Percentiles rank a stretch among this genome's conserved stretches.
Conservation (phyloP, 331 rosid species). For the Acacia concinna region DNA sequence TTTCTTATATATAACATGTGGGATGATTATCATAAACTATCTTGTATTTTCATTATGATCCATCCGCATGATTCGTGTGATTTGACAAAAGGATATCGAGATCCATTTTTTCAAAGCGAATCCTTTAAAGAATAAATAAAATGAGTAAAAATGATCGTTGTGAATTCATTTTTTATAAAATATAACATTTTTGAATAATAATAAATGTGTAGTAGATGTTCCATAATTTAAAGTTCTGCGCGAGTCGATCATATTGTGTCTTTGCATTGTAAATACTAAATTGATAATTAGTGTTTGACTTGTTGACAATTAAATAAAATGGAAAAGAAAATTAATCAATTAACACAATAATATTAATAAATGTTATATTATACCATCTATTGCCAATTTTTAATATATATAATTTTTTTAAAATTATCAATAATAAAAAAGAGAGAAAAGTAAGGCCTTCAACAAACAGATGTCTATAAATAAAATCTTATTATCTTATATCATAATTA, state of each 20-base stretch:
- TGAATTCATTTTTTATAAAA: neutral
- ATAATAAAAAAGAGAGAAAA: neutral
- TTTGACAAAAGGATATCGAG: neutral
- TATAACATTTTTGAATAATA: neutral
- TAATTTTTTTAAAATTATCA: neutral
- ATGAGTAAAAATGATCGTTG: neutral
- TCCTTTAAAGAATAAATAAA: neutral
- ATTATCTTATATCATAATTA: too few species aligned
- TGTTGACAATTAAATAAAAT: neutral
- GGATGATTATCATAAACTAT: slow-evolving; percentile 1
- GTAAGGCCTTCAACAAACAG: neutral
- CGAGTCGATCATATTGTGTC: neutral
- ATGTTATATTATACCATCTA: too few species aligned
- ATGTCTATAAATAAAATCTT: neutral
- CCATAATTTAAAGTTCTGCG: neutral
- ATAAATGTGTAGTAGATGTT: neutral
- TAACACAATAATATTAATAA: neutral
- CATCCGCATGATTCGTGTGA: neutral
- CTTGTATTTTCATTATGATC: neutral
- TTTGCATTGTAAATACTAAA: neutral
- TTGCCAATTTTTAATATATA: neutral
- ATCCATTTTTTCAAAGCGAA: neutral
- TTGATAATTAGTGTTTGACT: neutral
- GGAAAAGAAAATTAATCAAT: neutral
- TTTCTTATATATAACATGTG: neutral